A percentile compares a stretch with the other conserved stretches of the same genome.
These are phyloP conservation scores for Pleurotus tuoliensis DNA, from an alignment of 768 basidiomycete species.

Conservation along the genomic window DNA sequence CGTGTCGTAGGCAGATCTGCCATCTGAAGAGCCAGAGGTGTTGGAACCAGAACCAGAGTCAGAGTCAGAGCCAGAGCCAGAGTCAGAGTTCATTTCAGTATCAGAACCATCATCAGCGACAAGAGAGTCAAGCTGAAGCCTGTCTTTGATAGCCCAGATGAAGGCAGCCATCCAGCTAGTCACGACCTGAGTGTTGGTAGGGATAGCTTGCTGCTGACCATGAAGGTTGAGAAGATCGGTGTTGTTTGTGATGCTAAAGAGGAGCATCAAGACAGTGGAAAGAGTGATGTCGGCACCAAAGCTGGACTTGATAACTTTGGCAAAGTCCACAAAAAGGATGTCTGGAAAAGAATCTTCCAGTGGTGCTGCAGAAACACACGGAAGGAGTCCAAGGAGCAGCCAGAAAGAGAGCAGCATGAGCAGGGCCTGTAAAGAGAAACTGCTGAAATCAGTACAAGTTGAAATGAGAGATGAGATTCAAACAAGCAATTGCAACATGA, in stretches of 20 bases:
- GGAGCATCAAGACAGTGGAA: conserved; percentile 3
- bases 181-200: not conserved
- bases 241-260: conserved; percentile 1
- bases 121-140: too few species aligned
- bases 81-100: too few species aligned
- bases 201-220: not conserved
- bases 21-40: too few species aligned
- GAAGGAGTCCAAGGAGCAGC: not conserved
- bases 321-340: conserved; percentile 1
- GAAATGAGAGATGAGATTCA: too few species aligned
- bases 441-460: not conserved
- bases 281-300: conserved; percentile 2
- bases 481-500: not conserved
- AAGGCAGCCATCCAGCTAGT: conserved; percentile 1
- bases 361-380: not conserved
- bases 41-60: too few species aligned
- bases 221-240: conserved; percentile 4
- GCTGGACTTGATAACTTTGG: not conserved
- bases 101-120: too few species aligned
- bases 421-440: not conserved
- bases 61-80: too few species aligned
- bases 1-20: too few species aligned
- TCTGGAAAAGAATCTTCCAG: conserved; percentile 1
- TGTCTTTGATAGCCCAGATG: too few species aligned
- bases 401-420: not conserved